A percentile compares a stretch with the other conserved stretches of the same genome.
Evolutionary conservation across 2,329 filamentous ascomycete species (phyloP).

Genomic region (Atkinsonella texensis): DNA sequence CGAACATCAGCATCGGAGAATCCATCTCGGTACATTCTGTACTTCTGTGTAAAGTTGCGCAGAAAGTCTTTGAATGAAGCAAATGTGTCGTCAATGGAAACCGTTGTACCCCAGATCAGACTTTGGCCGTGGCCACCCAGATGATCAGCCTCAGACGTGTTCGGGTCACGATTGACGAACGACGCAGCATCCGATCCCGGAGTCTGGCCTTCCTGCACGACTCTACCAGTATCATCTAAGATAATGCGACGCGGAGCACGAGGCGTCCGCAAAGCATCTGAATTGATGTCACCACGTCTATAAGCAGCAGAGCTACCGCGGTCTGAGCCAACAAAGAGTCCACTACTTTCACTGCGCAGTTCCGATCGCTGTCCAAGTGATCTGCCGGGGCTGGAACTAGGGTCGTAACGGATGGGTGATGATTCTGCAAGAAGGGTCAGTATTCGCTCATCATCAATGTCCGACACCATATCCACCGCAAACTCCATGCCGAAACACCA

Average conservation of each 20-base stretch:
- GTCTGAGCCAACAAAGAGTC: slow-evolving; percentile 64
- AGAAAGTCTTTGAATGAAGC: slow-evolving; percentile 84
- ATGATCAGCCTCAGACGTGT: slow-evolving; percentile 82
- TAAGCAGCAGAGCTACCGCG: slow-evolving; percentile 37
- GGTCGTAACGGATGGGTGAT: slow-evolving; percentile 81
- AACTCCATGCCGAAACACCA: slow-evolving; percentile 13
- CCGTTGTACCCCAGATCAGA: slow-evolving; percentile 94
- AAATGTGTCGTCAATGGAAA: slow-evolving; percentile 84
- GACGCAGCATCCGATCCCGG: slow-evolving; percentile 47
- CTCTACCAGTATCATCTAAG: slow-evolving; percentile 45
- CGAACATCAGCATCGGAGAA: slow-evolving; percentile 64
- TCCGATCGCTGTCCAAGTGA: slow-evolving; percentile 53
- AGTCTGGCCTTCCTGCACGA: slow-evolving; percentile 39
- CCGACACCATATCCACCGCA: neutral
- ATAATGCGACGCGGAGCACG: slow-evolving; percentile 42
- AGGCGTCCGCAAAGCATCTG: slow-evolving; percentile 53
- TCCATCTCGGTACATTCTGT: slow-evolving; percentile 86
- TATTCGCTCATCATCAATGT: neutral
- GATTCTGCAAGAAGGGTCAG: slow-evolving; percentile 49
- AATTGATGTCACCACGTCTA: slow-evolving; percentile 77
- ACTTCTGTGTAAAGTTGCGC: slow-evolving; percentile 83
- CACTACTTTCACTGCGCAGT: slow-evolving; percentile 71
- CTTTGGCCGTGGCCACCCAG: slow-evolving; percentile 72
- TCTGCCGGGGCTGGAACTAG: slow-evolving; percentile 77
- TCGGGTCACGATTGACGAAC: slow-evolving; percentile 56